A percentile compares a stretch with the other conserved stretches of the same genome.
phyloP scores from a whole-genome alignment of 371 early-diverging fungal species.

The Lichtheimia hyalospora region DNA sequence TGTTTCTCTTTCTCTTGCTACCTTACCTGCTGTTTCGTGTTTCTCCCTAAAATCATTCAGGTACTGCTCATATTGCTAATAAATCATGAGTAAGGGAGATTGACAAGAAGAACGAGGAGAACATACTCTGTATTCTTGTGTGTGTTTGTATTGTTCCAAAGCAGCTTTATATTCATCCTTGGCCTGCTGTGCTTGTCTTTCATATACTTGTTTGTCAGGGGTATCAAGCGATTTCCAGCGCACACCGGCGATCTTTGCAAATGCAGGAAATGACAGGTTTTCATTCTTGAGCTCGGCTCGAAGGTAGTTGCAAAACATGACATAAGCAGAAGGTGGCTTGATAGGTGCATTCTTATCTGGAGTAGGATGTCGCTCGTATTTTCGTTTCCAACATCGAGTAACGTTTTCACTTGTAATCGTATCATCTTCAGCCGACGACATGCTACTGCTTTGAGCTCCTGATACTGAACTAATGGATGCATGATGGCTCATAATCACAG shows the following conservation, averaged over 20 bases:
- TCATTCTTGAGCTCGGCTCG: constrained; percentile 45
- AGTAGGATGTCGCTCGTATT: constrained; percentile 54
- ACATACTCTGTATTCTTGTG: constrained; percentile 33
- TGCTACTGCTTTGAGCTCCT: constrained; percentile 24
- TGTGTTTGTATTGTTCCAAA: constrained; percentile 39
- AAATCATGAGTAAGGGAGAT: background rate
- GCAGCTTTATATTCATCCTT: constrained; percentile 39
- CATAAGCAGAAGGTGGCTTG: constrained; percentile 59
- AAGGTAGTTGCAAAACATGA: constrained; percentile 54
- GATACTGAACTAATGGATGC: constrained; percentile 22
- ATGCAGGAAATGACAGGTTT: constrained; percentile 48
- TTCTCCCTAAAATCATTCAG: constrained; percentile 40
- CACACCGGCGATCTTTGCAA: constrained; percentile 53
- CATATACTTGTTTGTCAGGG: constrained; percentile 35
- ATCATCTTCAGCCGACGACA: constrained; percentile 50
- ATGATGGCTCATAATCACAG: constrained; percentile 7
- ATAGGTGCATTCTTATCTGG: constrained; percentile 52
- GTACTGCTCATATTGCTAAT: constrained; percentile 48
- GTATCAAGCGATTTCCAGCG: constrained; percentile 48
- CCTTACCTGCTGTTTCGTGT: constrained; percentile 45
- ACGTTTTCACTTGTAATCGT: constrained; percentile 32
- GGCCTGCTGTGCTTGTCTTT: constrained; percentile 33
- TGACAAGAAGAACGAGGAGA: background rate
- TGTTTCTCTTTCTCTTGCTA: background rate
- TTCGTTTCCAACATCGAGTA: constrained; percentile 38